Conservation (phyloP, 1,284 basidiomycete species). For the Wallemia ichthyophaga region DNA sequence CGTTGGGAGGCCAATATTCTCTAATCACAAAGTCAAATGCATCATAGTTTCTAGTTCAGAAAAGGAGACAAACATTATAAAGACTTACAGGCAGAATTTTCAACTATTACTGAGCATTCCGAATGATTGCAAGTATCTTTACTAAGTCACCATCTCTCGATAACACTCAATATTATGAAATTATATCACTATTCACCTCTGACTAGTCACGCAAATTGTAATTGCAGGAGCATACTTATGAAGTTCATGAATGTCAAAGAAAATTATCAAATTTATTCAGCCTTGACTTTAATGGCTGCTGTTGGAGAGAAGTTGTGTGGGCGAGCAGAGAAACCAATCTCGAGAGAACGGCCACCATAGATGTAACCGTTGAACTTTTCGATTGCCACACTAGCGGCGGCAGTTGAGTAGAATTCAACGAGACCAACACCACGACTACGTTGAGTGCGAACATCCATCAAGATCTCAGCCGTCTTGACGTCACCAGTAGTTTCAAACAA, state of each 20-base stretch:
- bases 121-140: too few species aligned
- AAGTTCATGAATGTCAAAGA: background rate
- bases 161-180: too few species aligned
- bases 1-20: too few species aligned
- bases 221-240: background rate
- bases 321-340: background rate
- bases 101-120: too few species aligned
- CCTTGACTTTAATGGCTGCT: background rate
- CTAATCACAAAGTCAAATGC: too few species aligned
- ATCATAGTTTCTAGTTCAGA: too few species aligned
- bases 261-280: background rate
- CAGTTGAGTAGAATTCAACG: constrained; percentile 66
- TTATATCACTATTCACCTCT: too few species aligned
- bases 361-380: constrained; percentile 73
- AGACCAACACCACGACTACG: constrained; percentile 80
- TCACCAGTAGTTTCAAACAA: constrained; percentile 90
- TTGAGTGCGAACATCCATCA: constrained; percentile 41
- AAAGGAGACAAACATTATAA: too few species aligned
- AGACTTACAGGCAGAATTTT: too few species aligned
- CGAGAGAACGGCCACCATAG: constrained; percentile 64
- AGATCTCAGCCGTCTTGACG: constrained; percentile 73
- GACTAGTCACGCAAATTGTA: too few species aligned
- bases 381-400: constrained; percentile 77
- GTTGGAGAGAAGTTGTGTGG: background rate
- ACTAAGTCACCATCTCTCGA: too few species aligned